Evolutionary conservation across 2,329 filamentous ascomycete genomes (phyloP), one percentile per base, ranked within the genome.

Genomic region (Colletotrichum viniferum): DNA sequence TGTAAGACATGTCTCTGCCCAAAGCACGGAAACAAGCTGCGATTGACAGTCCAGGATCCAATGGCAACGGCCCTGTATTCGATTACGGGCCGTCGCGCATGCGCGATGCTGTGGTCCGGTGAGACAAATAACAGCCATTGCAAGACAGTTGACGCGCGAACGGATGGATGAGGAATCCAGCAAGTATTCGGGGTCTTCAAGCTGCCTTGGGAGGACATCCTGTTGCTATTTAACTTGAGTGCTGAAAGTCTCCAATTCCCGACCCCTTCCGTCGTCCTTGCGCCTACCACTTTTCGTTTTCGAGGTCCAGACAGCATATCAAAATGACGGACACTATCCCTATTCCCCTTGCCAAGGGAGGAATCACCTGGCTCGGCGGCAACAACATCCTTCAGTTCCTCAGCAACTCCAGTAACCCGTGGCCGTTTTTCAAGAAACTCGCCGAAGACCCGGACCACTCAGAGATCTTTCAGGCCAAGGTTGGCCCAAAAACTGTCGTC

Each of bases 401-500:
- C 26, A 5, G 5, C 84, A 84, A 48, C 5, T 2, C n/a, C 43
- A 48, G 10, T 3, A 85, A 85, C 69, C 83, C 83, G 0, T 85
- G 84, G 84, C 67, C 76, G 6, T 85, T 82, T 1, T 79, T 85
- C 36, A 85, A 83, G 79, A 80, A 78, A 55, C 82, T 85, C n/a
- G n/a, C n/a, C n/a, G n/a, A n/a, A n/a, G n/a, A n/a, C n/a, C n/a
- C n/a, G n/a, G n/a, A n/a, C n/a, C n/a, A n/a, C n/a, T n/a, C n/a
- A n/a, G n/a, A 28, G 26, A 28, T 28, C 26, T 28, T 28, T 76
- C 80, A 85, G 77, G 79, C 85, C 79, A 85, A 81, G 28, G 78
- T 84, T 7, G 77, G 85, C 5, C 80, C 80, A 24, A 78, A 82
- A 10, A 82, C 80, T 26, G 77, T 85, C 68, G 85, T 87, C 52